Evolutionary conservation across 2,329 filamentous ascomycete species (phyloP).

Genomic region (Akanthomyces uredinophilus): DNA sequence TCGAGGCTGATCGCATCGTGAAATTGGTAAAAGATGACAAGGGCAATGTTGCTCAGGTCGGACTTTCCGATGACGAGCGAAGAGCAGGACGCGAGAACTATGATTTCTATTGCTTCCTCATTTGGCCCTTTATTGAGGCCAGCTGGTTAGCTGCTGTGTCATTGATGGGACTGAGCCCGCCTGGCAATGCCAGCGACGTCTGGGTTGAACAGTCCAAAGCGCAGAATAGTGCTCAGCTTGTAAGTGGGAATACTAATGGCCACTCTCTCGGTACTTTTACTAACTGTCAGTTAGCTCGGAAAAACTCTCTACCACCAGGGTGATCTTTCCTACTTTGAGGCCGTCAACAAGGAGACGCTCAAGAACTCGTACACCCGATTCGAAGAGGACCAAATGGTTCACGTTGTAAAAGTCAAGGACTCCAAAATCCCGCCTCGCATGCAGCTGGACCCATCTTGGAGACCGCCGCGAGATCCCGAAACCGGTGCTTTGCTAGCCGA

Average conservation of each 20-base stretch:
- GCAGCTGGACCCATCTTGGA: constrained; percentile 69
- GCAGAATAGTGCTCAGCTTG: constrained; percentile 75
- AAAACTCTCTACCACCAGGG: constrained; percentile 98
- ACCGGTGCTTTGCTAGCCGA: constrained; percentile 60
- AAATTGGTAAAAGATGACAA: constrained; percentile 54
- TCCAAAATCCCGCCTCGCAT: constrained; percentile 57
- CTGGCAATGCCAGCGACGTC: constrained; percentile 50
- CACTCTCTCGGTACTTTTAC: too few species aligned
- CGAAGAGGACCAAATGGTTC: constrained; percentile 83
- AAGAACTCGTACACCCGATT: constrained; percentile 89
- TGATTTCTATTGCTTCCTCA: constrained; percentile 97
- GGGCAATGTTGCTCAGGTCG: constrained; percentile 59
- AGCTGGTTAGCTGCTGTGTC: constrained; percentile 88
- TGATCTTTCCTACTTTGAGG: constrained; percentile 94
- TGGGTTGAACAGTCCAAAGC: constrained; percentile 78
- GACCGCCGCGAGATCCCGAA: constrained; percentile 56
- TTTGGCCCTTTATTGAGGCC: constrained; percentile 97
- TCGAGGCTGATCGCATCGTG: constrained; percentile 77
- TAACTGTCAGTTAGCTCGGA: constrained; percentile 55
- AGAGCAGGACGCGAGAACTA: constrained; percentile 83
- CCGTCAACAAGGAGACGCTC: constrained; percentile 95
- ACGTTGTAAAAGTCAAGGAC: constrained; percentile 65
- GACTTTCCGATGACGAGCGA: constrained; percentile 71
- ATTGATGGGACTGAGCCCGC: constrained; percentile 75
- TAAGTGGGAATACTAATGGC: constrained; percentile 35